A percentile compares a stretch with the other conserved stretches of the same genome.
Evolutionary conservation across 2,329 filamentous ascomycete species (phyloP).

Genomic region (Aspergillus fructus): DNA sequence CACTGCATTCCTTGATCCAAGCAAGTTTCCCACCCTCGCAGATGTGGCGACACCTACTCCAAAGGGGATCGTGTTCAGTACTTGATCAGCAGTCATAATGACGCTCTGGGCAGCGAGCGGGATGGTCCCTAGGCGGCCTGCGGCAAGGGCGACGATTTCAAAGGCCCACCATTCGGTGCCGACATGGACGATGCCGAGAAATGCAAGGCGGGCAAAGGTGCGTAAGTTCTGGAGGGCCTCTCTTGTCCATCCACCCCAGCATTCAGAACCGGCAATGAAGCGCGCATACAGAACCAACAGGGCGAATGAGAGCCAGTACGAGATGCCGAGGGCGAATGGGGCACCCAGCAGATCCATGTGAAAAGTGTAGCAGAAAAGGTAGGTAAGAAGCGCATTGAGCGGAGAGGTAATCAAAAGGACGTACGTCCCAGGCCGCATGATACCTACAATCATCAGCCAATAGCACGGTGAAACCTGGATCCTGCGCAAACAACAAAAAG

Average conservation of each 20-base stretch:
- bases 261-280: slow-evolving; percentile 69
- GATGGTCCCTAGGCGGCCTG: slow-evolving; percentile 75
- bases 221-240: slow-evolving; percentile 65
- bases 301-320: slow-evolving; percentile 81
- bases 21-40: slow-evolving; percentile 73
- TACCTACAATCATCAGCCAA: slow-evolving; percentile 40
- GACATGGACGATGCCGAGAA: slow-evolving; percentile 77
- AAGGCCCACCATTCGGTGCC: slow-evolving; percentile 96
- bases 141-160: slow-evolving; percentile 81
- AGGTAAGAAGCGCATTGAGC: slow-evolving; percentile 58
- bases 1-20: slow-evolving; percentile 65
- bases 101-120: slow-evolving; percentile 80
- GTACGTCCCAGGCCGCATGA: slow-evolving; percentile 65
- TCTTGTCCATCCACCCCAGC: slow-evolving; percentile 74
- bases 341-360: slow-evolving; percentile 73
- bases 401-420: slow-evolving; percentile 62
- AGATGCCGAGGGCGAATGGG: slow-evolving; percentile 76
- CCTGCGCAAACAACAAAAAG: background rate
- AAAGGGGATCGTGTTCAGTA: slow-evolving; percentile 83
- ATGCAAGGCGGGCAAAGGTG: slow-evolving; percentile 71
- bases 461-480: background rate
- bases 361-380: slow-evolving; percentile 71
- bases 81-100: slow-evolving; percentile 86
- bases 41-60: slow-evolving; percentile 81
- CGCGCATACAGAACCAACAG: slow-evolving; percentile 71